Evolutionary conservation across 2,329 filamentous ascomycete species (phyloP).

Genomic region (Xylaria sp.): DNA sequence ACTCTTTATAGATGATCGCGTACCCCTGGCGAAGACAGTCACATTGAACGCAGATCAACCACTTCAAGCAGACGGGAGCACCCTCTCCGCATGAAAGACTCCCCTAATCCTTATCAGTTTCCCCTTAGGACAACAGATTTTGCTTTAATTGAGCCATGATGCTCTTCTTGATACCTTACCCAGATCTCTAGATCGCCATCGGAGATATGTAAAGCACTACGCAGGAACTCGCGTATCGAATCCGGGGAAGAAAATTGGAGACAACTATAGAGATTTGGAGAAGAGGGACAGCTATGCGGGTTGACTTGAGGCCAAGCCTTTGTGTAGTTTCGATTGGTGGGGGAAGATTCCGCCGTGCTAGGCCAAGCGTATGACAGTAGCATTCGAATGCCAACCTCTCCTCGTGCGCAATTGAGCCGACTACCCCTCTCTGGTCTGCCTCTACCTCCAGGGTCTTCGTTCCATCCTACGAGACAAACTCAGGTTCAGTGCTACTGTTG

Average conservation of each 20-base stretch:
- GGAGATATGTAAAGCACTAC: constrained; percentile 1
- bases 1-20: constrained; percentile 8
- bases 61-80: constrained; percentile 14
- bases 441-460: not conserved
- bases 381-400: not conserved
- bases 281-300: constrained; percentile 14
- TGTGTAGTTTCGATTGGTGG: constrained; percentile 37
- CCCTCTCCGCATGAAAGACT: constrained; percentile 16
- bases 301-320: not conserved
- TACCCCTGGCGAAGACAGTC: constrained; percentile 15
- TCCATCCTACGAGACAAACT: not conserved
- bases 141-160: not conserved
- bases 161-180: not conserved
- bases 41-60: constrained; percentile 5
- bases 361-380: not conserved
- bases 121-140: not conserved
- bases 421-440: not conserved
- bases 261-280: constrained; percentile 15
- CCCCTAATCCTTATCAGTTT: not conserved
- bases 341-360: constrained; percentile 29
- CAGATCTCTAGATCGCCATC: constrained; percentile 6
- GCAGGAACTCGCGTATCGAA: constrained; percentile 1
- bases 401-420: constrained; percentile 20
- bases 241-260: constrained; percentile 13
- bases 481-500: not conserved